Evolutionary conservation across 345 rosid species (phyloP), one percentile per base, ranked within the genome.

Genomic region (Rhizophora apiculata): DNA sequence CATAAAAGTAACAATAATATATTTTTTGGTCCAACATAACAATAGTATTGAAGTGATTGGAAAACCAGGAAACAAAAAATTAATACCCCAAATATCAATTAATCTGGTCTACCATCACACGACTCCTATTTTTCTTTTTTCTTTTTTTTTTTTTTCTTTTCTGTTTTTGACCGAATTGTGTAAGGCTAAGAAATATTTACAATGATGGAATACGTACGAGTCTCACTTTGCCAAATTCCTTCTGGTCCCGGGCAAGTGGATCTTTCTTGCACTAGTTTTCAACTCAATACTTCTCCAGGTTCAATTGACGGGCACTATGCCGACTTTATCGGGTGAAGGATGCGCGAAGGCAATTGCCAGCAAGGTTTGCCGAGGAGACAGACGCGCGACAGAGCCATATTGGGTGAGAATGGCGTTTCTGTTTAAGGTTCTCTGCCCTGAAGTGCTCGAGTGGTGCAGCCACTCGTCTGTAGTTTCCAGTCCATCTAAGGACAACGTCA

Each of bases 341-440:
- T 68, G 73, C 27, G 78, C 78, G 1, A 58, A 58, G 29, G 68
- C 65, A 10, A 57, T 74, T 8, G 78, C 68, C 10, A 57, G 64
- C 36, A 62, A 68, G 21, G 73, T 54, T 31, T 56, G 78, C 37
- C 24, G 73, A 3, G 78, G 78, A 31, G 78, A 74, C 31, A 63
- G 29, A 4, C 57, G 34, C 55, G 36, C 68, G 26, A 48, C 54
- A 24, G 73, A 57, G 20, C 73, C 78, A n/a, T 20, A 48, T 8
- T 69, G 65, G 72, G 21, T 15, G 18, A 29, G 58, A 30, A 29
- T 22, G 7, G 1, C 34, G n/a, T 52, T 34, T 34, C 56, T 48
- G 8, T n/a, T 31, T 24, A 71, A 62, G 66, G 68, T 39, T 16
- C 43, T 63, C 16, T 52, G 54, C 22, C 68, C 74, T 54, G 74